Conservation (phyloP, 179 eudicot genomes). For the Sideroxylon spinosum region DNA sequence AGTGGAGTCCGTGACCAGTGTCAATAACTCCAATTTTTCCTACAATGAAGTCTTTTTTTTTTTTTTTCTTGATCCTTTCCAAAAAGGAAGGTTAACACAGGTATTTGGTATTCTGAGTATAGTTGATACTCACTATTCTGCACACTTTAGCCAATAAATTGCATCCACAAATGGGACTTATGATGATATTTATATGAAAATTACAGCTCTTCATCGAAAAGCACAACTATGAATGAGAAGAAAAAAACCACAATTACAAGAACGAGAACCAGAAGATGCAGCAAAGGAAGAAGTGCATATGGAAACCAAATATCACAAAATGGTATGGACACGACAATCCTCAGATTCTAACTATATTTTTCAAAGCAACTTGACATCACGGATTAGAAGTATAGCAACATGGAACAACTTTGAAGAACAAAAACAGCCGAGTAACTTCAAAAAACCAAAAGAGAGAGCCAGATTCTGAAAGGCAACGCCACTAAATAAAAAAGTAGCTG, state of each 20-base stretch:
- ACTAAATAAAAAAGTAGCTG: neutral
- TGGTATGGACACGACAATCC: neutral
- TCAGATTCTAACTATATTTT: neutral
- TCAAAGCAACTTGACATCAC: neutral
- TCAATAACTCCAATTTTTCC: neutral
- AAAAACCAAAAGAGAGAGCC: neutral
- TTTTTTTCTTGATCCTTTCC: too few relatives aligned
- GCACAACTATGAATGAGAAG: neutral
- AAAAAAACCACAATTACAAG: neutral
- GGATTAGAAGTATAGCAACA: neutral
- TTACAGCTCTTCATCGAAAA: neutral
- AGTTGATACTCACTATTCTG: too few relatives aligned
- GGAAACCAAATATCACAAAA: neutral
- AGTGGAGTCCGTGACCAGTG: neutral
- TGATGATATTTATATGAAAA: neutral
- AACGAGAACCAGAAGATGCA: neutral
- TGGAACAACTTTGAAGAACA: neutral
- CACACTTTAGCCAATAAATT: neutral
- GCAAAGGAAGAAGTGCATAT: neutral
- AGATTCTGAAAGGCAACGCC: neutral
- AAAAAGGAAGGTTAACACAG: neutral
- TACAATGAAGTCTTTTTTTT: too few relatives aligned
- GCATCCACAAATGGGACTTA: neutral
- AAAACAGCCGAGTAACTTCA: neutral
- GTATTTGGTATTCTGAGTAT: neutral